phyloP scores from a whole-genome alignment of 768 basidiomycete genomes.

The Ramaria sp. region DNA sequence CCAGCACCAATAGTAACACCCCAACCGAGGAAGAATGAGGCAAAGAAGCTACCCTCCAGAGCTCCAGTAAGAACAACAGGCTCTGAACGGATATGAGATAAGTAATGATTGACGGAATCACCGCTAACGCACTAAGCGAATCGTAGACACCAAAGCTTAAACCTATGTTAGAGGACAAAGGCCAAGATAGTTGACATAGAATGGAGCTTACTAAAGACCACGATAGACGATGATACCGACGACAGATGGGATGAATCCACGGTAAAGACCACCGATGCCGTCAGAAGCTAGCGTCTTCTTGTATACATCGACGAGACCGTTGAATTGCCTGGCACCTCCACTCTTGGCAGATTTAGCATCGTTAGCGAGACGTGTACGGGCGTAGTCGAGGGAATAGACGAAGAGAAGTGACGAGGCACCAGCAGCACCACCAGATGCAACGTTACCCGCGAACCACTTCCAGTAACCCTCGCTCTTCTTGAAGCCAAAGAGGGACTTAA shows the following conservation, averaged over 20 bases:
- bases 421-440: slow-evolving; percentile 97
- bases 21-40: slow-evolving; percentile 96
- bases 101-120: slow-evolving; percentile 18
- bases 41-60: slow-evolving; percentile 92
- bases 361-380: slow-evolving; percentile 98
- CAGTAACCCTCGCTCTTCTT: slow-evolving; percentile 97
- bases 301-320: slow-evolving; percentile 96
- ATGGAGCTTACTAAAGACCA: slow-evolving; percentile 61
- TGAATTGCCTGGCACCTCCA: slow-evolving; percentile 94
- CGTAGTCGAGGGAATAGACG: slow-evolving; percentile 99
- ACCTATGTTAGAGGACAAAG: not conserved
- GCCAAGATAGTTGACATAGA: not conserved
- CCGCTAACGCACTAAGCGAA: slow-evolving; percentile 63
- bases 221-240: slow-evolving; percentile 99
- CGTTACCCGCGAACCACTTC: slow-evolving; percentile 97
- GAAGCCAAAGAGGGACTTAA: slow-evolving; percentile 98
- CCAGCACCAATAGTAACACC: slow-evolving; percentile 99
- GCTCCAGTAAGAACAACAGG: slow-evolving; percentile 95
- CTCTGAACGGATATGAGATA: slow-evolving; percentile 37
- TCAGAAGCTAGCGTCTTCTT: slow-evolving; percentile 95
- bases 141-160: slow-evolving; percentile 85
- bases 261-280: slow-evolving; percentile 98
- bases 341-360: slow-evolving; percentile 94
- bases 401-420: slow-evolving; percentile 98
- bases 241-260: slow-evolving; percentile 98